phyloP scores from a whole-genome alignment of 2,329 filamentous ascomycete genomes.

The Ophiocordyceps unilateralis region DNA sequence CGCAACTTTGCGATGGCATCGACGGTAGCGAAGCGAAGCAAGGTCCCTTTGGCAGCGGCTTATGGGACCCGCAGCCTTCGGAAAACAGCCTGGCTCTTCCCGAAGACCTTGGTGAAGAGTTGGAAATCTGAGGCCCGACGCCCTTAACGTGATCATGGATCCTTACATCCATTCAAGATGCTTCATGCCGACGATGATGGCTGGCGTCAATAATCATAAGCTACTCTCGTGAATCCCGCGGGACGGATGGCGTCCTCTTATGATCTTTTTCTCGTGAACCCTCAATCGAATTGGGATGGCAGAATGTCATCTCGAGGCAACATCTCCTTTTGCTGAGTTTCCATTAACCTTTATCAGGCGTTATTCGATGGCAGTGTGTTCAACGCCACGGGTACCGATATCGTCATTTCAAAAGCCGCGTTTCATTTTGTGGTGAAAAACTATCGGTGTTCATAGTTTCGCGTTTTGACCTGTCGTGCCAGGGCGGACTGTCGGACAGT shows the following conservation, averaged over 20 bases:
- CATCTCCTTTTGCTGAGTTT: background rate
- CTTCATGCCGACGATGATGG: background rate
- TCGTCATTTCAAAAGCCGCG: background rate
- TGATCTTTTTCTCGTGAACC: background rate
- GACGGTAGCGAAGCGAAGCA: constrained; percentile 10
- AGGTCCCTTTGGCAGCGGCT: constrained; percentile 4
- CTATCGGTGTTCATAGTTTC: background rate
- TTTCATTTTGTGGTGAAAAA: background rate
- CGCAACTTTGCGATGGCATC: constrained; percentile 9
- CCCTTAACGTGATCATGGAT: background rate
- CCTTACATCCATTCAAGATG: background rate
- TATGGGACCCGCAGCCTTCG: constrained; percentile 10
- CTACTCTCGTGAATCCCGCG: background rate
- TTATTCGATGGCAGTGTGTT: background rate
- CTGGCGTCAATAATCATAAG: background rate
- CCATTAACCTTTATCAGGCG: background rate
- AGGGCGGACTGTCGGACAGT: no score
- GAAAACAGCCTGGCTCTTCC: constrained; percentile 8
- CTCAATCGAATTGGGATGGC: background rate
- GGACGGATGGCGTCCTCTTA: background rate
- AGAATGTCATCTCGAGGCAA: background rate
- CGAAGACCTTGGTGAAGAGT: constrained; percentile 7
- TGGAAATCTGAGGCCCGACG: constrained; percentile 7
- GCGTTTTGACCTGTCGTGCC: no score
- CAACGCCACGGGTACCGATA: background rate